These are phyloP conservation scores for Endocarpon pusillum DNA, from an alignment of 495 filamentous ascomycete genomes.

Conservation along the genomic window DNA sequence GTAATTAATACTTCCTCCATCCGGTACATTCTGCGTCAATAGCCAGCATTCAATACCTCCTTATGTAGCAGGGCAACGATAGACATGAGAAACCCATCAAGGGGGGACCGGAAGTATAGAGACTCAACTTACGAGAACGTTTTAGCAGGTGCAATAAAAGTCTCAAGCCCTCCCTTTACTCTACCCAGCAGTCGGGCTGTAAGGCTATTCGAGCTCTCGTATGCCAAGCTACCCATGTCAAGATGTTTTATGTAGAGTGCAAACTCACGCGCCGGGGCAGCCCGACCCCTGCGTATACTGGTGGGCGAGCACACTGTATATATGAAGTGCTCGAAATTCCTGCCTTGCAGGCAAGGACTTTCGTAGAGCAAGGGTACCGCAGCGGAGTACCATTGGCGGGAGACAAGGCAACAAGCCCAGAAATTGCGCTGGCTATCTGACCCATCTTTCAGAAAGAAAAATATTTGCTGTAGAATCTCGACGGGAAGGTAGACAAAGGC, in stretches of 20 bases:
- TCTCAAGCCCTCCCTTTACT: conserved; percentile 37
- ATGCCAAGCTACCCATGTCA: conserved; percentile 41
- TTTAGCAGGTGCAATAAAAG: conserved; percentile 47
- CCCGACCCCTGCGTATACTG: conserved; percentile 34
- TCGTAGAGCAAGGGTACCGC: conserved; percentile 39
- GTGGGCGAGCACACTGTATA: conserved; percentile 44
- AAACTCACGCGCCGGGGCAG: conserved; percentile 37
- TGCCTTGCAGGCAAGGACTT: conserved; percentile 26
- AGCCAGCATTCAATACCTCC: too few species aligned
- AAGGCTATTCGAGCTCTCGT: conserved; percentile 45
- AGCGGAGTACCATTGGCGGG: conserved; percentile 46
- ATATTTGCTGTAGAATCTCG: too few species aligned
- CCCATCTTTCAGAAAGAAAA: conserved; percentile 18
- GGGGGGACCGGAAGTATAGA: too few species aligned
- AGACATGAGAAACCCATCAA: too few species aligned
- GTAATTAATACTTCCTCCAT: too few species aligned
- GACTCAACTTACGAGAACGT: conserved; percentile 41
- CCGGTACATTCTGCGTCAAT: too few species aligned
- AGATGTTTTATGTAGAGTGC: too few species aligned
- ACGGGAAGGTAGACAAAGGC: too few species aligned
- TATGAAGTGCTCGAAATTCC: conserved; percentile 40
- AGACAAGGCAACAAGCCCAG: conserved; percentile 39
- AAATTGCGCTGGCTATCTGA: conserved; percentile 32
- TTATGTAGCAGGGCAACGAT: too few species aligned
- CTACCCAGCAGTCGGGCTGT: conserved; percentile 47